These are phyloP conservation scores for Magnaporthiopsis incrustans DNA, from an alignment of 2,329 filamentous ascomycete genomes.

Conservation along the genomic window DNA sequence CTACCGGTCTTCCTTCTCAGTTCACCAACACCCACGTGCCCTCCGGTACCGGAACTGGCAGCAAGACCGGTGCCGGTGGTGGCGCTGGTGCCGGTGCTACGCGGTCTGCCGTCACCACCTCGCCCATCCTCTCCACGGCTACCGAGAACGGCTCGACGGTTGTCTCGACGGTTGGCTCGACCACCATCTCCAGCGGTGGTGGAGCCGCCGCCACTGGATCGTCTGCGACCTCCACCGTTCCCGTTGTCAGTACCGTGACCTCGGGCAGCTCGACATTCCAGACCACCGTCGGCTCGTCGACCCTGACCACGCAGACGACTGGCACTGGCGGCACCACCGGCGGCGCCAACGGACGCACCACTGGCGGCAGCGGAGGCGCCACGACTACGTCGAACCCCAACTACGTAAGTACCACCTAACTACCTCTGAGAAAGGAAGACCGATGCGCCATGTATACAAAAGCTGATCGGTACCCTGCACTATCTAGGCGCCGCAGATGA, in stretches of 20 bases:
- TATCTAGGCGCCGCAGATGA: slow-evolving; percentile 28
- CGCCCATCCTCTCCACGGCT: slow-evolving; percentile 5
- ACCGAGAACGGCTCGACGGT: slow-evolving; percentile 4
- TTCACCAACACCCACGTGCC: slow-evolving; percentile 1
- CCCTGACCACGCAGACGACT: slow-evolving; percentile 24
- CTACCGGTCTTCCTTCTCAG: neutral
- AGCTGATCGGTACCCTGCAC: neutral
- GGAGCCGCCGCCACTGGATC: slow-evolving; percentile 11
- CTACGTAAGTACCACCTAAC: neutral
- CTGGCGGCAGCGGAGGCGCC: slow-evolving; percentile 2
- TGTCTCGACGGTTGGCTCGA: slow-evolving; percentile 9
- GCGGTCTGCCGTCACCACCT: slow-evolving; percentile 1
- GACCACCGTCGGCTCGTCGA: slow-evolving; percentile 14
- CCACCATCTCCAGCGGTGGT: slow-evolving; percentile 7
- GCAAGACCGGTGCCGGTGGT: slow-evolving; percentile 11
- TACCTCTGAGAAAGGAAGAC: neutral
- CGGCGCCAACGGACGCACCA: slow-evolving; percentile 9
- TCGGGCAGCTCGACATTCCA: slow-evolving; percentile 11
- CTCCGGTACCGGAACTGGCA: slow-evolving; percentile 15
- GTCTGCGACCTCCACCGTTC: neutral
- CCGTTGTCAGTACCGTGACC: slow-evolving; percentile 11
- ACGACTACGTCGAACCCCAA: neutral
- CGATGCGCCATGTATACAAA: neutral
- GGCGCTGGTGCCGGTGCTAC: slow-evolving; percentile 8
- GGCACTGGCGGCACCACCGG: slow-evolving; percentile 11